These are phyloP conservation scores for Kwoniella bestiolae DNA, from an alignment of 768 basidiomycete species.

Conservation along the genomic window DNA sequence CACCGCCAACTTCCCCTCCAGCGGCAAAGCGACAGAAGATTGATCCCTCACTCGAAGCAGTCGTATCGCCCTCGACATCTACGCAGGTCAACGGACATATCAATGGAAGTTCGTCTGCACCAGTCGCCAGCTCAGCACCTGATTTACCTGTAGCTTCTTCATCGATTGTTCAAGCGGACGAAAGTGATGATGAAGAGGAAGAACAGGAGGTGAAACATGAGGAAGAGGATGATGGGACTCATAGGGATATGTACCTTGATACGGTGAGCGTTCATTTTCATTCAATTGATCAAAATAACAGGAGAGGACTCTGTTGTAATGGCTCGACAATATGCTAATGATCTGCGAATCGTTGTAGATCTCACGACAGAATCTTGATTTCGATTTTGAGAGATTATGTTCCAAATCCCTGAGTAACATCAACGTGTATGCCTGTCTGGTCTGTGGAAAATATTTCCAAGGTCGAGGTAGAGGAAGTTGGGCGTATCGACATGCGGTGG, in stretches of 20 bases:
- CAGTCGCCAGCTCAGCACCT: slow-evolving; percentile 66
- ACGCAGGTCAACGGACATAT: slow-evolving; percentile 64
- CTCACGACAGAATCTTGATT: slow-evolving; percentile 86
- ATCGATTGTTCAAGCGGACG: slow-evolving; percentile 65
- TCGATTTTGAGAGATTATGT: slow-evolving; percentile 99
- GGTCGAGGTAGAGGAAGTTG: slow-evolving; percentile 90
- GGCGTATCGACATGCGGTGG: slow-evolving; percentile 95
- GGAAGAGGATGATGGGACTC: slow-evolving; percentile 49
- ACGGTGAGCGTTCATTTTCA: slow-evolving; percentile 66
- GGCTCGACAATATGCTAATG: neutral
- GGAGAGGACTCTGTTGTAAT: neutral
- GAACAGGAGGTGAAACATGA: slow-evolving; percentile 39
- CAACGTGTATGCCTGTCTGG: slow-evolving; percentile 96
- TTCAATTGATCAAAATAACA: neutral
- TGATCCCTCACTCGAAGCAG: slow-evolving; percentile 14
- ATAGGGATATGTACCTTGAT: slow-evolving; percentile 91
- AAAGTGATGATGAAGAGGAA: slow-evolving; percentile 52
- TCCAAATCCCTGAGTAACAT: slow-evolving; percentile 95
- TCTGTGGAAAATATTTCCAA: slow-evolving; percentile 98
- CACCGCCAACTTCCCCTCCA: slow-evolving; percentile 40
- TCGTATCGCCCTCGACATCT: slow-evolving; percentile 25
- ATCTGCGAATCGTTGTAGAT: slow-evolving; percentile 67
- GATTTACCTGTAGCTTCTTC: slow-evolving; percentile 70
- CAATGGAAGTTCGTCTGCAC: slow-evolving; percentile 66
- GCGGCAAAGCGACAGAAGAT: slow-evolving; percentile 44